Evolutionary conservation across 2,329 filamentous ascomycete species (phyloP), one percentile per base, ranked within the genome.

Genomic region (Oidium heveae): DNA sequence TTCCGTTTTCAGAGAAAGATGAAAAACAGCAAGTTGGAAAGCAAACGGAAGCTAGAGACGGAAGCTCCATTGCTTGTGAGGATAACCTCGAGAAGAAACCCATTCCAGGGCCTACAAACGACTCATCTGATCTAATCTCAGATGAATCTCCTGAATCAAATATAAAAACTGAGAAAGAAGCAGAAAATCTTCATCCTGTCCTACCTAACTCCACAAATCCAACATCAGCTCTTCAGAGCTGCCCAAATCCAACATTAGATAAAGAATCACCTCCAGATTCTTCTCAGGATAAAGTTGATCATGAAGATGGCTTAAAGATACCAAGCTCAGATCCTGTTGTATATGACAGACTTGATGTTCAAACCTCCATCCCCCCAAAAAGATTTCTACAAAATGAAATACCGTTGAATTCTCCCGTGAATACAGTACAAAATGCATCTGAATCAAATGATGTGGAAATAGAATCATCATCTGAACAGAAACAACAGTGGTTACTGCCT

Each of bases 401-500:
- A 28, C 24, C 24, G 24, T 20, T 43, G 16, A 43, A 43, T 6
- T n/a, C 18, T 20, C 6, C 7, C 7, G 18, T 20, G 2, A 15
- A 43, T 43, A 16, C 16, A 20, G 16, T 20, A 20, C 39, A 9
- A 1, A 43, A 10, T 20, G 39, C 16, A 50, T 46, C 55, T 36
- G 57, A 37, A 18, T 44, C 58, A 32, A 59, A 47, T 41, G 59
- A 63, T 43, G 60, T 60, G 9, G 47, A 53, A 15, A 34, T 56
- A 10, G 52, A 58, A 22, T 57, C 58, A 32, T 3, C 6, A 28
- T 61, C 65, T 46, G 52, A 59, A 4, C 57, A 59, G 16, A 64
- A 65, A 37, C 60, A 62, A 55, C 64, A 64, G 47, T 66, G 63
- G 63, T 72, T 98, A 37, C 71, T 98, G 55, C 87, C 87, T n/a